Evolutionary conservation across 2,329 filamentous ascomycete species (phyloP), one percentile per base, ranked within the genome.

Genomic region (Diaporthe eres): DNA sequence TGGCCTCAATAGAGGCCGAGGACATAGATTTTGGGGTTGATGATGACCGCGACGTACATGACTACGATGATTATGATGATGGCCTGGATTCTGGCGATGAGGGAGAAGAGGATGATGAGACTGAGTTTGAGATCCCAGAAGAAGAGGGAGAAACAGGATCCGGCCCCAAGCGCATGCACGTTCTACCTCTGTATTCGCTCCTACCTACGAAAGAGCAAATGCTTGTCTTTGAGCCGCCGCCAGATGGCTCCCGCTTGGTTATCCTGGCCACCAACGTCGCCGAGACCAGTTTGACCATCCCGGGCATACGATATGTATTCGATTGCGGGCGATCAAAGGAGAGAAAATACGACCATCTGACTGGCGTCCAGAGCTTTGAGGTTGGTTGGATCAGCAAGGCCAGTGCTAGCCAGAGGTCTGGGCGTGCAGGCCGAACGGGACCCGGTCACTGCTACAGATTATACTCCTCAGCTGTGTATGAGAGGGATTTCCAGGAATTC

Each of bases 301-400:
- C 97, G 0, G 96, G 95, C 2, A 96, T 98, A 77, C 92, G 95
- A 76, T 99, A 98, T 81, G 97, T 99, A 12, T 98, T 99, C 77
- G 96, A 98, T 83, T 96, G 94, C 78, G 97, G 97, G 47, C 90
- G 97, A 68, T 94, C 94, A 49, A 99, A 99, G 84, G 96, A 98
- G 83, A 93, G 96, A 77, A 94, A 93, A 75, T 98, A 97, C 81
- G 94, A 98, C 82, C 89, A 91, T n/a, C 86, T 91, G 15, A 98
- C 94, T 12, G 96, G 96, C 4, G 96, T 99, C 0, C 97, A 99
- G 83, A 98, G 94, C 81, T 99, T 98, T 82, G 94, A 98, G 80
- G 91, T 99, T 72, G 94, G 94, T 55, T 99, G 96, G 95, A 97
- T 98, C 82, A 98, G 96, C 86, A 98, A 99, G 86, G 97, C 97